Evolutionary conservation across 306 rosid genomes (phyloP).

Genomic region (Cajanus cajan): DNA sequence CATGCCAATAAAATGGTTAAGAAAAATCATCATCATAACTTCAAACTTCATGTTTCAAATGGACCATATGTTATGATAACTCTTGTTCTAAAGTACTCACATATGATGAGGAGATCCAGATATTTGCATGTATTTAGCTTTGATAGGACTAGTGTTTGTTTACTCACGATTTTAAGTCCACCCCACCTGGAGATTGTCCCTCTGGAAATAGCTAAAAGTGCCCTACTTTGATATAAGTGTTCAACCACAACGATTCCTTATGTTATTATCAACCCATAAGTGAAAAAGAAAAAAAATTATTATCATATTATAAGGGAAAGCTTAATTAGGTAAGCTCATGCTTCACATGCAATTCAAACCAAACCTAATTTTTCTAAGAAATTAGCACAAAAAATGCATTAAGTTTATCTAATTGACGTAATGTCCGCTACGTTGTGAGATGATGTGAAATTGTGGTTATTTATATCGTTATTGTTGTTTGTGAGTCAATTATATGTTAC

Average conservation of each 20-base stretch:
- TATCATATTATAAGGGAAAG: background rate
- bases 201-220: background rate
- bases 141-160: constrained; percentile 3
- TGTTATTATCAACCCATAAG: background rate
- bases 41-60: background rate
- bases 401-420: background rate
- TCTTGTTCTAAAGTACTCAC: background rate
- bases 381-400: background rate
- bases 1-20: too few relatives aligned
- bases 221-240: constrained; percentile 32
- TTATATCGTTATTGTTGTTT: background rate
- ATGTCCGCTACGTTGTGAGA: background rate
- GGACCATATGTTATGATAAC: background rate
- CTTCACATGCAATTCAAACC: constrained; percentile 7
- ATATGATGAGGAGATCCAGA: background rate
- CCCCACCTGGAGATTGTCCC: constrained; percentile 5
- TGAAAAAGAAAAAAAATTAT: background rate
- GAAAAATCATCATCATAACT: background rate
- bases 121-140: constrained; percentile 1
- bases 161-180: background rate
- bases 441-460: background rate
- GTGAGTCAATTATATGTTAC: background rate
- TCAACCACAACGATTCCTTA: constrained; percentile 19
- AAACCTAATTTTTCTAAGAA: background rate
- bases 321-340: constrained; percentile 23